Conservation (phyloP, 139 green algal species). For the Yamagishiella unicocca region DNA sequence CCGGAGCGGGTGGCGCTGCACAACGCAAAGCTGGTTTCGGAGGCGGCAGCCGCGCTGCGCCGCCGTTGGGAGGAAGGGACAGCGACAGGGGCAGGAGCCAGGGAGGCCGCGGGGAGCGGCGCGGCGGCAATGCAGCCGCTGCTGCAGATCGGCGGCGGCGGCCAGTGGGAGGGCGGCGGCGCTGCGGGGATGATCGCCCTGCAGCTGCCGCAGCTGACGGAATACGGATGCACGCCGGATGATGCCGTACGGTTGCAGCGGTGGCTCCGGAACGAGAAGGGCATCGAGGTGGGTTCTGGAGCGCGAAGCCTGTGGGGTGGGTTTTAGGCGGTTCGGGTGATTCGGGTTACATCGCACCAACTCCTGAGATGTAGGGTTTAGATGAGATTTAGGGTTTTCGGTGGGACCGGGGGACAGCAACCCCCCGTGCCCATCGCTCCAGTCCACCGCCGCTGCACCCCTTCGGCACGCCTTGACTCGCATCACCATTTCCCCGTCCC, state of each 20-base stretch:
- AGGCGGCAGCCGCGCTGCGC: slow-evolving; percentile 21
- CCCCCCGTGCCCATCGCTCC: too few species aligned
- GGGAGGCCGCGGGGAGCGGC: background rate
- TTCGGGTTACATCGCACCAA: too few species aligned
- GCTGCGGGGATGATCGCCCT: slow-evolving; percentile 50
- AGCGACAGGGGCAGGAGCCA: background rate
- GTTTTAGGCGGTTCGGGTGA: too few species aligned
- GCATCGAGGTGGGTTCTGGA: slow-evolving; percentile 65
- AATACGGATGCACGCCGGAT: background rate
- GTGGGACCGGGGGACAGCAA: too few species aligned
- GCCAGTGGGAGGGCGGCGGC: slow-evolving; percentile 32
- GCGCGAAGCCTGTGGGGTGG: background rate
- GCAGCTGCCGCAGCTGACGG: slow-evolving; percentile 44
- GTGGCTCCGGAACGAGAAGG: slow-evolving; percentile 21
- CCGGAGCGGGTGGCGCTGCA: background rate
- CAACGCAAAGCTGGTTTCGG: slow-evolving; percentile 29
- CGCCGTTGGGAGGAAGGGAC: slow-evolving; percentile 2
- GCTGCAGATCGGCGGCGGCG: slow-evolving; percentile 30
- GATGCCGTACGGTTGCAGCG: slow-evolving; percentile 43
- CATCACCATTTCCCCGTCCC: too few species aligned
- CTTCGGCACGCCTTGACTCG: too few species aligned
- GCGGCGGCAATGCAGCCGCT: background rate
- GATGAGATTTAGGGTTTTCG: too few species aligned
- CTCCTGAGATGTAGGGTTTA: too few species aligned
- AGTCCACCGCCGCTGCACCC: too few species aligned